These are phyloP conservation scores for Phytopythium aichiense DNA, from an alignment of 352 stramenopile genomes.

Conservation along the genomic window DNA sequence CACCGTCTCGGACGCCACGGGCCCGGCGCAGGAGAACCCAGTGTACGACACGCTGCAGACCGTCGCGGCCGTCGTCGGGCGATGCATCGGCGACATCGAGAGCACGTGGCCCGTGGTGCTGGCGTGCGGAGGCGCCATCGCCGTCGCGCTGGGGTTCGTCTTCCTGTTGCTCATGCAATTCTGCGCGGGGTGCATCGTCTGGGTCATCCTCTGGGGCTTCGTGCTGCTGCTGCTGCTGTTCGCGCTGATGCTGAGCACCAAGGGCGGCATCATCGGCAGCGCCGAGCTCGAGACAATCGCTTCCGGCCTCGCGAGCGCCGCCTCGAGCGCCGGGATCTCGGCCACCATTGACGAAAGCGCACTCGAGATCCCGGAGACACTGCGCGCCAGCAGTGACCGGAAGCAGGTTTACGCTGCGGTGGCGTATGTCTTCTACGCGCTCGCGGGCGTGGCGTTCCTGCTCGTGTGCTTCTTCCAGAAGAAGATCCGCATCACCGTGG, in stretches of 20 bases:
- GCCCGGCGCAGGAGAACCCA: slow-evolving; percentile 62
- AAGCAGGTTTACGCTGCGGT: slow-evolving; percentile 53
- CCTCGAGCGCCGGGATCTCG: slow-evolving; percentile 20
- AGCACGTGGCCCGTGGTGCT: slow-evolving; percentile 56
- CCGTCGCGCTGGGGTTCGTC: slow-evolving; percentile 53
- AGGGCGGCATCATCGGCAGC: slow-evolving; percentile 62
- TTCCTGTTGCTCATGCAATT: slow-evolving; percentile 73
- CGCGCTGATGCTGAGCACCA: slow-evolving; percentile 68
- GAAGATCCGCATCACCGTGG: slow-evolving; percentile 68
- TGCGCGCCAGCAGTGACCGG: slow-evolving; percentile 52
- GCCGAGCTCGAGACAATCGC: slow-evolving; percentile 37
- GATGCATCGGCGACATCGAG: slow-evolving; percentile 67
- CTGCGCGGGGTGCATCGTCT: slow-evolving; percentile 72
- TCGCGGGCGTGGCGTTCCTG: slow-evolving; percentile 58
- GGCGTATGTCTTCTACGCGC: slow-evolving; percentile 59
- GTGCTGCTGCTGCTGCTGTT: slow-evolving; percentile 65
- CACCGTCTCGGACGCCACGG: slow-evolving; percentile 45
- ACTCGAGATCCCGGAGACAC: slow-evolving; percentile 45
- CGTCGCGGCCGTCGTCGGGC: slow-evolving; percentile 34
- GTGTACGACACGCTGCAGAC: slow-evolving; percentile 71
- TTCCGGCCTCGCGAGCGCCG: slow-evolving; percentile 31
- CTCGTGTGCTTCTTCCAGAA: slow-evolving; percentile 85
- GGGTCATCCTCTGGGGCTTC: slow-evolving; percentile 62
- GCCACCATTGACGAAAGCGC: slow-evolving; percentile 22
- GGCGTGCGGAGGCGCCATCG: slow-evolving; percentile 35